phyloP scores from a whole-genome alignment of 305 asterid genomes.

The Fraxinus nigra region DNA sequence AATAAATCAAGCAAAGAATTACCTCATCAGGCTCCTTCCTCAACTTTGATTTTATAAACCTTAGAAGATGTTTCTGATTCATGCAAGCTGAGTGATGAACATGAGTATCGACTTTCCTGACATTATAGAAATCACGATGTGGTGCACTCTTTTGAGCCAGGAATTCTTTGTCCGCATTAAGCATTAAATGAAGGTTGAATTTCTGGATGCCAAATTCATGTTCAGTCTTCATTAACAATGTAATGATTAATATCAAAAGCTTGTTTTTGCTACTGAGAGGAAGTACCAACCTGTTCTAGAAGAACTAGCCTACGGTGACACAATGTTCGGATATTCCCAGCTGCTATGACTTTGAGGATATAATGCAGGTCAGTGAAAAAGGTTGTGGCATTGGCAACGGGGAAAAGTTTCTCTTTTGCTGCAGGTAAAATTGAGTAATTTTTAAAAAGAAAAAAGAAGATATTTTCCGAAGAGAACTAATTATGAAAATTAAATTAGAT shows the following conservation, averaged over 20 bases:
- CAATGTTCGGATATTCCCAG: constrained; percentile 84
- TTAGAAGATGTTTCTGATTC: constrained; percentile 95
- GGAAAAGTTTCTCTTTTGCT: constrained; percentile 84
- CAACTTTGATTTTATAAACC: constrained; percentile 93
- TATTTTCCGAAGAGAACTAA: constrained; percentile 8
- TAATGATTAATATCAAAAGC: constrained; percentile 13
- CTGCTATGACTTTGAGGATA: constrained; percentile 94
- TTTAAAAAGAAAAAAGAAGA: constrained; percentile 20
- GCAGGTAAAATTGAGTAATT: constrained; percentile 25
- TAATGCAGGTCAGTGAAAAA: constrained; percentile 96
- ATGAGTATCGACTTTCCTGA: constrained; percentile 96
- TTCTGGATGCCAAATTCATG: constrained; percentile 48
- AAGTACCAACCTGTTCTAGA: constrained; percentile 71
- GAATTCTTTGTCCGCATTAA: constrained; percentile 96
- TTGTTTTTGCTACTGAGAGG: constrained; percentile 4
- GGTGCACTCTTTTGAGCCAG: constrained; percentile 99
- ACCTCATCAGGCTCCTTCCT: constrained; percentile 99
- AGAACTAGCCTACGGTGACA: constrained; percentile 95
- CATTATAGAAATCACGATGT: constrained; percentile 96
- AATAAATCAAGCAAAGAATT: constrained; percentile 21
- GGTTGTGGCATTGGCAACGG: constrained; percentile 88
- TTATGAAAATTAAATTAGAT: not conserved
- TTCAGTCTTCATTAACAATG: constrained; percentile 8
- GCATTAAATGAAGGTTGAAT: constrained; percentile 98
- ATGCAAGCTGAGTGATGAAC: constrained; percentile 99